Evolutionary conservation across 768 basidiomycete genomes (phyloP).

Genomic region (Suillus bovinus): DNA sequence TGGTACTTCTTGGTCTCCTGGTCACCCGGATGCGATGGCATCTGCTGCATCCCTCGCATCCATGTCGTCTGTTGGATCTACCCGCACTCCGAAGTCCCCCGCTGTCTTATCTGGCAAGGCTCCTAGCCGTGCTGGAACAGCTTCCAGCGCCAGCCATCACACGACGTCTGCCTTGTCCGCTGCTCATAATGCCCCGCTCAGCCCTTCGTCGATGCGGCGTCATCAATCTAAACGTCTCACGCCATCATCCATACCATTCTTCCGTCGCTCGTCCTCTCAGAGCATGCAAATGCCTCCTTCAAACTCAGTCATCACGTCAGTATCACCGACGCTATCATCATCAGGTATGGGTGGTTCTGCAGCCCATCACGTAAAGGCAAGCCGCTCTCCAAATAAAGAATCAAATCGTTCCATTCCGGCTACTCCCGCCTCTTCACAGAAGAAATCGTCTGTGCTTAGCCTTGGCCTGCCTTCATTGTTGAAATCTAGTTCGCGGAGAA

Average conservation of each 20-base stretch:
- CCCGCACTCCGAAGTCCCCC: constrained; percentile 48
- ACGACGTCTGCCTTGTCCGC: constrained; percentile 55
- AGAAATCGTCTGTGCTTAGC: constrained; percentile 83
- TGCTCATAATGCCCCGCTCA: constrained; percentile 61
- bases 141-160: constrained; percentile 75
- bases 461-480: constrained; percentile 80
- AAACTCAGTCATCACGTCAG: constrained; percentile 39
- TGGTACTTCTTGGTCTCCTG: constrained; percentile 62
- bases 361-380: constrained; percentile 43
- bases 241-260: constrained; percentile 92
- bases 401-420: constrained; percentile 52
- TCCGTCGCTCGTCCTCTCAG: constrained; percentile 88
- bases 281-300: constrained; percentile 70
- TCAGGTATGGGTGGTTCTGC: constrained; percentile 39
- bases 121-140: constrained; percentile 72
- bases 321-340: constrained; percentile 56
- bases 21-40: constrained; percentile 73
- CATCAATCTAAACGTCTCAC: constrained; percentile 77
- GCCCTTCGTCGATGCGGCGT: constrained; percentile 70
- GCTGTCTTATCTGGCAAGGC: constrained; percentile 50
- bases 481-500: constrained; percentile 83
- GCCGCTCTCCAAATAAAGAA: constrained; percentile 55
- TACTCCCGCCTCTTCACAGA: constrained; percentile 61
- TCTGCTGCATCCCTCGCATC: constrained; percentile 79
- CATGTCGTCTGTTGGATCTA: constrained; percentile 71